These are phyloP conservation scores for Vitis amurensis DNA, from an alignment of 164 flowering plant species.

Conservation along the genomic window DNA sequence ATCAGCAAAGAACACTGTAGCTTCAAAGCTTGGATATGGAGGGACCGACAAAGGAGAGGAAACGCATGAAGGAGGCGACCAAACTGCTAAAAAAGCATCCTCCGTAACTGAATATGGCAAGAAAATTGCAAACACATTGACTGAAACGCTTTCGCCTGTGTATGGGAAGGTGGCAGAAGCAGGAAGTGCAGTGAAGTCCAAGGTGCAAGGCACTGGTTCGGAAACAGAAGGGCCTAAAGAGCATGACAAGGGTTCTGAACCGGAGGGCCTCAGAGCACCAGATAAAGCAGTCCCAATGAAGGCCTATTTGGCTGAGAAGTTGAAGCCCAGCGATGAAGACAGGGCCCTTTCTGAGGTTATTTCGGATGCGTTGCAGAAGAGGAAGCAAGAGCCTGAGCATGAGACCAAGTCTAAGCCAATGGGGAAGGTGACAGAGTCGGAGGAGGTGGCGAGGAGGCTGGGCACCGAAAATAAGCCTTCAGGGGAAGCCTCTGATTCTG, in stretches of 20 bases:
- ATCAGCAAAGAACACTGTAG: constrained; percentile 12
- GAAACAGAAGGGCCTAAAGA: too few species aligned
- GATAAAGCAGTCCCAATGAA: constrained; percentile 46
- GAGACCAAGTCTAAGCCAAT: constrained; percentile 5
- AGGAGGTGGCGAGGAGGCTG: constrained; percentile 35
- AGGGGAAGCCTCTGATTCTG: constrained; percentile 1
- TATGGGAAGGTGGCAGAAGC: constrained; percentile 41
- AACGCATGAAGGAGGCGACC: neutral
- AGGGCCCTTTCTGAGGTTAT: constrained; percentile 57
- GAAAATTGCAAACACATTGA: constrained; percentile 26
- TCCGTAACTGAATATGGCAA: constrained; percentile 13
- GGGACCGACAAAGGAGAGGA: neutral
- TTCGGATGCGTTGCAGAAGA: constrained; percentile 27
- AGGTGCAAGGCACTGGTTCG: constrained; percentile 18
- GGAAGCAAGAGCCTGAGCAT: constrained; percentile 17
- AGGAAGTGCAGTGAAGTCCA: constrained; percentile 35
- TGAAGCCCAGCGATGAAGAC: constrained; percentile 37
- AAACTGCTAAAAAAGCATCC: constrained; percentile 6
- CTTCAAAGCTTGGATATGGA: constrained; percentile 17
- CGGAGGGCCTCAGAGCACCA: constrained; percentile 4
- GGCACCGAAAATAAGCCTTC: constrained; percentile 19
- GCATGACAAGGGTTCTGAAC: neutral
- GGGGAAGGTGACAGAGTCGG: constrained; percentile 48
- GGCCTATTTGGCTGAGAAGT: constrained; percentile 49
- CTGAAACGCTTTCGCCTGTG: constrained; percentile 41